These are phyloP conservation scores for Trichosporon faecale DNA, from an alignment of 1,284 basidiomycete species.

Conservation along the genomic window DNA sequence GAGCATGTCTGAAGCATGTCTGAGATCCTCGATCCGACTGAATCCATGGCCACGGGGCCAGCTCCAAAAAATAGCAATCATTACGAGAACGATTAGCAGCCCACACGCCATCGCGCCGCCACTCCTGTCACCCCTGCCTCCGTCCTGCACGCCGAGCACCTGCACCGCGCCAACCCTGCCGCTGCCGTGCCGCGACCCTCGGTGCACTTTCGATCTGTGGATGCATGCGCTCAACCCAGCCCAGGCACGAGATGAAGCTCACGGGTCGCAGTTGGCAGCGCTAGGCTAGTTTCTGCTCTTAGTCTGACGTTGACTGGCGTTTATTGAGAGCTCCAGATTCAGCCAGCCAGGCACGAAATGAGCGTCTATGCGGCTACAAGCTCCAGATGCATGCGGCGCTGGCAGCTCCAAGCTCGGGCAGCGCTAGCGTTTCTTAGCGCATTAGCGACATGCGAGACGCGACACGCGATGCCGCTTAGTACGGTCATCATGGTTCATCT, in stretches of 20 bases:
- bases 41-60: not conserved
- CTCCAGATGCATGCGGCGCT: not conserved
- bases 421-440: not conserved
- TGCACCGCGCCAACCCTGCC: too few species aligned
- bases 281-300: not conserved
- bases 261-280: not conserved
- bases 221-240: not conserved
- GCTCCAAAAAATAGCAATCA: conserved; percentile 4
- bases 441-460: not conserved
- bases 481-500: not conserved
- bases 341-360: not conserved
- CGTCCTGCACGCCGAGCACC: not conserved
- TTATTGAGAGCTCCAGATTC: not conserved
- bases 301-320: not conserved
- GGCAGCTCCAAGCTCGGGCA: not conserved
- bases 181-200: not conserved
- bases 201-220: too few species aligned
- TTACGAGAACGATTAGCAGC: conserved; percentile 1
- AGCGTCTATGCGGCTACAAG: not conserved
- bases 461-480: not conserved
- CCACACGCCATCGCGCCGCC: not conserved
- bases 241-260: not conserved
- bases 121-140: not conserved
- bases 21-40: not conserved
- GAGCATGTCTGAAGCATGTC: too few species aligned